These are phyloP conservation scores for Martensiomyces pterosporus DNA, from an alignment of 192 early-diverging fungal species.

Conservation along the genomic window DNA sequence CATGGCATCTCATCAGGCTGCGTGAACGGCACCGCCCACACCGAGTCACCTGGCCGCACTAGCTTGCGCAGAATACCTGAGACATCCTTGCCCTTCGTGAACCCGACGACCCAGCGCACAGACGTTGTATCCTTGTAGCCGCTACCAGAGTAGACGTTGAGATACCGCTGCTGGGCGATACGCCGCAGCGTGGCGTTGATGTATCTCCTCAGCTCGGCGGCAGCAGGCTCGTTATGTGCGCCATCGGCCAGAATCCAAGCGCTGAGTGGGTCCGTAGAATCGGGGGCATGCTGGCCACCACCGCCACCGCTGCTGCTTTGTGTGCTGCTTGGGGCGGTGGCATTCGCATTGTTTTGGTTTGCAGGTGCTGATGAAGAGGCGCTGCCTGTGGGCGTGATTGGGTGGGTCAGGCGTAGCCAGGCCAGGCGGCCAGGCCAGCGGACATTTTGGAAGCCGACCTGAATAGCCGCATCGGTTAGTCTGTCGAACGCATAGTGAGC, in stretches of 20 bases:
- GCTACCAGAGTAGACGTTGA: too few species aligned
- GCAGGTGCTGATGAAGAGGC: slow-evolving; percentile 4
- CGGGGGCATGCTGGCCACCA: slow-evolving; percentile 5
- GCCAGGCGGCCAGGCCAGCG: slow-evolving; percentile 85
- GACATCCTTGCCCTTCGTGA: slow-evolving; percentile 67
- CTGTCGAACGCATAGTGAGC: slow-evolving; percentile 30
- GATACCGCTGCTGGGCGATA: slow-evolving; percentile 24
- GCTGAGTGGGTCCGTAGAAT: slow-evolving; percentile 17
- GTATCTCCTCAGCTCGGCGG: slow-evolving; percentile 60
- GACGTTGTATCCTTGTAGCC: slow-evolving; percentile 14
- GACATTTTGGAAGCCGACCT: slow-evolving; percentile 60
- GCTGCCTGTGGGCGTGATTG: slow-evolving; percentile 2
- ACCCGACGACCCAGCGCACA: slow-evolving; percentile 75
- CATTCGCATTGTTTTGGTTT: too few species aligned
- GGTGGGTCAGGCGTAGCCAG: slow-evolving; percentile 44
- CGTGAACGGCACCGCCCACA: slow-evolving; percentile 70
- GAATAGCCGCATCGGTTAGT: slow-evolving; percentile 54
- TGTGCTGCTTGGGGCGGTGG: slow-evolving; percentile 7
- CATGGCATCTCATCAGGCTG: slow-evolving; percentile 85
- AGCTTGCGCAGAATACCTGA: slow-evolving; percentile 57
- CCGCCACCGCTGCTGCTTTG: slow-evolving; percentile 3
- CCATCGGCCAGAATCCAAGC: slow-evolving; percentile 77
- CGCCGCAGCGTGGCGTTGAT: slow-evolving; percentile 53
- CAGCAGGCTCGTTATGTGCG: slow-evolving; percentile 82
- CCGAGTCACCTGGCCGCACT: slow-evolving; percentile 54